Evolutionary conservation across 371 early-diverging fungal species (phyloP), one percentile per base, ranked within the genome.

Genomic region (Mucor plumbeus): DNA sequence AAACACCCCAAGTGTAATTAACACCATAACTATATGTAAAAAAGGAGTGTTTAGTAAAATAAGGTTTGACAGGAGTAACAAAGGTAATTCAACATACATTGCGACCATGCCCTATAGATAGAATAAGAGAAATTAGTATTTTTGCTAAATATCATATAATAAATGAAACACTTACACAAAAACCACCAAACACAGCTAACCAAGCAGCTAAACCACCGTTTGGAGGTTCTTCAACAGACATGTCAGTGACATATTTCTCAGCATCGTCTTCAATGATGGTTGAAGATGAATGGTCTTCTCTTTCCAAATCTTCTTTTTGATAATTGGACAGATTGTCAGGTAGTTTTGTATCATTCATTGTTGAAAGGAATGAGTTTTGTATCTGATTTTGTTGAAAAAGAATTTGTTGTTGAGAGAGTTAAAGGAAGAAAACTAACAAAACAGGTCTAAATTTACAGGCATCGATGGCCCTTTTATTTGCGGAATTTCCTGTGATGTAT

Each of bases 1-100:
- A 78, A 6, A 75, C 65, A 33, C 79, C 81, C 79, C 79, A 81
- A 34, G 77, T 70, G 67, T 76, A 70, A 54, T 77, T 80, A 38
- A 77, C 76, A 40, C 81, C 81, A 39, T 70, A 78, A 39, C 81
- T 81, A 63, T 26, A 26, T 26, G 26, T 17, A 26, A 35, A 64
- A 34, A 21, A n/a, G n/a, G 53, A 31, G 21, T 7, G 33, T 47
- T 13, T 14, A 40, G 4, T 4, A 40, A 10, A 40, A 40, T 40
- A 40, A 40, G 40, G 10, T 40, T 13, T 11, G 13, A 9, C 10
- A 40, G 40, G 0, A 10, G 3, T 26, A 26, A 26, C 26, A 26
- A 26, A 26, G n/a, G n/a, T 26, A 26, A 26, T 26, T 40, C 5
- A 40, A 47, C 48, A 17, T 47, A 47, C 48, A 19, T 21, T 7